These are phyloP conservation scores for Myxozyma neglecta DNA, from an alignment of 805 yeast species.

Conservation along the genomic window DNA sequence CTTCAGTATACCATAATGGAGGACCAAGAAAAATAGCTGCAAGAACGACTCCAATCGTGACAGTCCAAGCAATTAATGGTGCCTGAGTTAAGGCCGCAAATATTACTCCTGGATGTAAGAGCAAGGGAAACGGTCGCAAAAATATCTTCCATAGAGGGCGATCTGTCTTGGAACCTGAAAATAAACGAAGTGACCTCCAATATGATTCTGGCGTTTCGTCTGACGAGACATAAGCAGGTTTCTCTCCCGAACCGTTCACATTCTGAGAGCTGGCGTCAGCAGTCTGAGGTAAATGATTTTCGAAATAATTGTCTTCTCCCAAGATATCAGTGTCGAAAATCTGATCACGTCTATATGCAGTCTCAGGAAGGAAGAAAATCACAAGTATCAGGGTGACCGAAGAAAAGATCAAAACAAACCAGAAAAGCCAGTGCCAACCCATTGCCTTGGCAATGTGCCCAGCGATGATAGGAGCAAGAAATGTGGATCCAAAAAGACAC, in stretches of 20 bases:
- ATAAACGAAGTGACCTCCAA: slow-evolving; percentile 17
- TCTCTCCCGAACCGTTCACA: background rate
- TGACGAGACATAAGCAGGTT: background rate
- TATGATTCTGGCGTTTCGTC: slow-evolving; percentile 14
- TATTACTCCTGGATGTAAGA: slow-evolving; percentile 23
- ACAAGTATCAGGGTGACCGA: slow-evolving; percentile 17
- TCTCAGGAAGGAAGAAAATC: slow-evolving; percentile 29
- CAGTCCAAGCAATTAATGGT: slow-evolving; percentile 31
- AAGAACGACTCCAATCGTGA: slow-evolving; percentile 29
- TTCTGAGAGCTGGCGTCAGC: background rate
- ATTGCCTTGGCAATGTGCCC: slow-evolving; percentile 19
- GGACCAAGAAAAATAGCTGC: slow-evolving; percentile 32
- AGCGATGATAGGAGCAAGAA: slow-evolving; percentile 28
- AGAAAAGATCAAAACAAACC: slow-evolving; percentile 27
- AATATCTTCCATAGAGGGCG: slow-evolving; percentile 27
- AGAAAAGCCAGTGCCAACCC: slow-evolving; percentile 32
- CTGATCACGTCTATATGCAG: slow-evolving; percentile 20
- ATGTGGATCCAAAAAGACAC: slow-evolving; percentile 48
- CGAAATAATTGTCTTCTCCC: slow-evolving; percentile 9
- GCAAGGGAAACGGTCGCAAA: slow-evolving; percentile 27
- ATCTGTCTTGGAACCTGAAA: slow-evolving; percentile 23
- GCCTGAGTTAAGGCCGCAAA: slow-evolving; percentile 31
- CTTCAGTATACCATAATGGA: slow-evolving; percentile 28
- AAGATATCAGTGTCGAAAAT: slow-evolving; percentile 18
- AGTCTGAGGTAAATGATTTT: background rate